phyloP scores from a whole-genome alignment of 176 grass and related monocot species.

The Cenchrus americanus region DNA sequence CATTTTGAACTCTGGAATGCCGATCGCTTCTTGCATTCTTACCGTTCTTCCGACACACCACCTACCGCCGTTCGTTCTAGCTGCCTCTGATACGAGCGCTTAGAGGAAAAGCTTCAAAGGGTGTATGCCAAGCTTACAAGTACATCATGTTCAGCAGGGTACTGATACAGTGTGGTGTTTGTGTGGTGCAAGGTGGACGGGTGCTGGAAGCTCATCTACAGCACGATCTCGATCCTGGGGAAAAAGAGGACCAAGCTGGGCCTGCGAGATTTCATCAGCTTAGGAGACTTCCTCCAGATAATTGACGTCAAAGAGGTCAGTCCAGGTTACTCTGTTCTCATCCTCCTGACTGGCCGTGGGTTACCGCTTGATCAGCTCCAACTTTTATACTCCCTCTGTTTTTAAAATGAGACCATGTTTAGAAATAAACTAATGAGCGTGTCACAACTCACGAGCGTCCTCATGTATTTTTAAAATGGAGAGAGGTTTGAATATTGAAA shows the following conservation, averaged over 20 bases:
- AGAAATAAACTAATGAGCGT: too few species aligned
- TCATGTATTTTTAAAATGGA: neutral
- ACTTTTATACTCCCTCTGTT: neutral
- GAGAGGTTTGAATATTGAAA: neutral
- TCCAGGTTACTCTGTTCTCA: conserved; percentile 4
- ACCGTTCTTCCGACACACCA: neutral
- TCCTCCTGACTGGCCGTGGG: neutral
- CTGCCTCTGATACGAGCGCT: too few species aligned
- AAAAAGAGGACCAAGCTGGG: conserved; percentile 78
- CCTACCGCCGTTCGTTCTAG: neutral
- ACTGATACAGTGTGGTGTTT: conserved; percentile 3
- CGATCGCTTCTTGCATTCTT: neutral
- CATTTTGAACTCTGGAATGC: neutral
- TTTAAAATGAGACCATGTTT: neutral
- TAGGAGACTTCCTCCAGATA: conserved; percentile 87
- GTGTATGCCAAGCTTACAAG: neutral
- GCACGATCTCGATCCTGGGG: conserved; percentile 82
- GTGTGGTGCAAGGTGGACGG: conserved; percentile 68
- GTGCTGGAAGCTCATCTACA: conserved; percentile 91
- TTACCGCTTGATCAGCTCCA: neutral
- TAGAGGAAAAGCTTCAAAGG: neutral
- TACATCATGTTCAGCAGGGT: neutral
- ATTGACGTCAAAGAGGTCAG: conserved; percentile 82
- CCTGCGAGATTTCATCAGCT: conserved; percentile 73
- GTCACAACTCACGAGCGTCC: neutral